Evolutionary conservation across 169 alveolate genomes (phyloP).

Genomic region (Eimeria necatrix): DNA sequence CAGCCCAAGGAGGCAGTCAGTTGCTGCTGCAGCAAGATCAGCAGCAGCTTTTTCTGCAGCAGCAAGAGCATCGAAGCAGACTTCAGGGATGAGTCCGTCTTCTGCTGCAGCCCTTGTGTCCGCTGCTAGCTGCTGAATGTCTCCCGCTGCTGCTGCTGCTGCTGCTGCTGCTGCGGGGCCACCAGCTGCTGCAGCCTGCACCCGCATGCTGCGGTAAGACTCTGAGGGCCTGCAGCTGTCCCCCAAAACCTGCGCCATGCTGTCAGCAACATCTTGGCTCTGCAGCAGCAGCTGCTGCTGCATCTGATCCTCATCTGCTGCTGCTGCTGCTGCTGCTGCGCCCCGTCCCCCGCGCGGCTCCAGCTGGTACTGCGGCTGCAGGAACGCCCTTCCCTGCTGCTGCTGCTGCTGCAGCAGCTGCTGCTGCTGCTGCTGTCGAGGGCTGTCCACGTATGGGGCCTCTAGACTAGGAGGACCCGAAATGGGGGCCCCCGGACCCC

Average conservation of each 20-base stretch:
- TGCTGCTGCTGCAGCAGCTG: no score
- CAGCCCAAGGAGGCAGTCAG: neutral
- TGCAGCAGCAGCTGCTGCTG: neutral
- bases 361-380: neutral
- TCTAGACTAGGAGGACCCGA: neutral
- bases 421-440: no score
- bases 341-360: neutral
- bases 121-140: neutral
- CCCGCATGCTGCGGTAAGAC: neutral
- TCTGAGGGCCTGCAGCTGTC: neutral
- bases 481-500: neutral
- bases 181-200: neutral
- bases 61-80: neutral
- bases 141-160: neutral
- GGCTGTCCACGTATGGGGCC: no score
- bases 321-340: neutral
- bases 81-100: neutral
- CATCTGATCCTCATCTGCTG: neutral
- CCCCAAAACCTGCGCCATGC: neutral
- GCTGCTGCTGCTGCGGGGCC: neutral
- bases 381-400: no score
- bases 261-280: neutral
- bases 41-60: slow-evolving; percentile 1
- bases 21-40: neutral
- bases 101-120: slow-evolving; percentile 1